phyloP scores from a whole-genome alignment of 768 basidiomycete species.

The Exidia glandulosa region DNA sequence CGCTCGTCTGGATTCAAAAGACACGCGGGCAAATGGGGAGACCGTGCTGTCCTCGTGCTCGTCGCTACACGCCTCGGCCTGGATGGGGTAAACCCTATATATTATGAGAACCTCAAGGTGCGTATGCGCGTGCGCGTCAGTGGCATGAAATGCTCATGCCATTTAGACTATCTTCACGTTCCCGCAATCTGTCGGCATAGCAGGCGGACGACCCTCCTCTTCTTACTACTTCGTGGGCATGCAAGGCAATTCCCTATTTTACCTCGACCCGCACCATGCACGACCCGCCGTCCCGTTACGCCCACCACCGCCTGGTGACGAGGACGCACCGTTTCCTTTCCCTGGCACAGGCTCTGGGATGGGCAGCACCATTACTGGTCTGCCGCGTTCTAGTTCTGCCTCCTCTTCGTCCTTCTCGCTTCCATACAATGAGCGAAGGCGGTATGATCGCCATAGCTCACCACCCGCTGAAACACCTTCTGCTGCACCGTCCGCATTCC shows the following conservation, averaged over 20 bases:
- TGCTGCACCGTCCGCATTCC: slow-evolving; percentile 12
- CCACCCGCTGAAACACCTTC: slow-evolving; percentile 13
- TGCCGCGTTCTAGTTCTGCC: slow-evolving; percentile 2
- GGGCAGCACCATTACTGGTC: neutral
- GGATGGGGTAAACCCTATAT: slow-evolving; percentile 90
- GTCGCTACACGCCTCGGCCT: slow-evolving; percentile 81
- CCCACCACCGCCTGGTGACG: slow-evolving; percentile 26
- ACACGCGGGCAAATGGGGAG: slow-evolving; percentile 51
- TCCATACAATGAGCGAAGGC: neutral
- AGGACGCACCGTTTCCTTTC: neutral
- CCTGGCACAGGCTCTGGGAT: neutral
- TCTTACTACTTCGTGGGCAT: slow-evolving; percentile 96
- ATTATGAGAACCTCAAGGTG: slow-evolving; percentile 78
- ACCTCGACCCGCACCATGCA: slow-evolving; percentile 71
- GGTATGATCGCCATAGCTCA: slow-evolving; percentile 27
- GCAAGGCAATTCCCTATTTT: slow-evolving; percentile 79
- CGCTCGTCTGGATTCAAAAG: neutral
- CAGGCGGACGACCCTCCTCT: slow-evolving; percentile 91
- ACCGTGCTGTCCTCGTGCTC: slow-evolving; percentile 73
- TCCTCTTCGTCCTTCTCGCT: slow-evolving; percentile 1
- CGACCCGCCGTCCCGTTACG: slow-evolving; percentile 67
- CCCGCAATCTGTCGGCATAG: slow-evolving; percentile 93
- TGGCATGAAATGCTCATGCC: neutral
- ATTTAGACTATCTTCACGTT: slow-evolving; percentile 74
- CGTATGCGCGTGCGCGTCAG: slow-evolving; percentile 7